These are phyloP conservation scores for Solanum pimpinellifolium DNA, from an alignment of 257 asterid species.

Conservation along the genomic window DNA sequence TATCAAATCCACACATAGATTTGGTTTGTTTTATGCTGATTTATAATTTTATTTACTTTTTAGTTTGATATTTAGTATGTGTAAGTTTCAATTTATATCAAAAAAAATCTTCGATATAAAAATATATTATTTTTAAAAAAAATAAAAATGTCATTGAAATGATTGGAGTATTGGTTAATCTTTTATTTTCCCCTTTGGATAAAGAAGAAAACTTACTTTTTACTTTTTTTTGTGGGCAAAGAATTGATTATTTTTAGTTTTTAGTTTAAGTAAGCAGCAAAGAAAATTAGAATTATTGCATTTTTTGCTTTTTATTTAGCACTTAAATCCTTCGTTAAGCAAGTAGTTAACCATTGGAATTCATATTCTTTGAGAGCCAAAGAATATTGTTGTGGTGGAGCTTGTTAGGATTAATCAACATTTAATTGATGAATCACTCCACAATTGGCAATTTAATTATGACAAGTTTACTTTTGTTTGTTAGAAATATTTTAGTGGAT, in stretches of 20 bases:
- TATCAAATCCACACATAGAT: background rate
- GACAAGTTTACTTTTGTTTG: background rate
- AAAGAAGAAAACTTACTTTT: background rate
- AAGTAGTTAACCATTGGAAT: background rate
- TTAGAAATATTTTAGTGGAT: background rate
- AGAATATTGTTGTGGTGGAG: background rate
- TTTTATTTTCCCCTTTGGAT: background rate
- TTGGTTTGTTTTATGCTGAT: background rate
- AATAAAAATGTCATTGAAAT: background rate
- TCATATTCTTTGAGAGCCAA: background rate
- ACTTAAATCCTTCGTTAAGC: background rate
- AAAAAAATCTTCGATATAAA: background rate
- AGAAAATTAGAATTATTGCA: background rate
- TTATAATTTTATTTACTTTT: background rate
- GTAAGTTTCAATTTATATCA: background rate
- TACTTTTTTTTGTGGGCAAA: background rate
- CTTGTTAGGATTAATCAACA: background rate
- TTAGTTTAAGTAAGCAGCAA: background rate
- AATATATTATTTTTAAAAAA: accelerated
- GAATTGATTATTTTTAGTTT: background rate
- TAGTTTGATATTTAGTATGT: accelerated
- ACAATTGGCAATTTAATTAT: background rate
- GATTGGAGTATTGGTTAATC: background rate
- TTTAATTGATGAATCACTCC: background rate
- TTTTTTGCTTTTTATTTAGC: background rate